Evolutionary conservation across 2,329 filamentous ascomycete species (phyloP).

Genomic region (Trichoderma gracile): DNA sequence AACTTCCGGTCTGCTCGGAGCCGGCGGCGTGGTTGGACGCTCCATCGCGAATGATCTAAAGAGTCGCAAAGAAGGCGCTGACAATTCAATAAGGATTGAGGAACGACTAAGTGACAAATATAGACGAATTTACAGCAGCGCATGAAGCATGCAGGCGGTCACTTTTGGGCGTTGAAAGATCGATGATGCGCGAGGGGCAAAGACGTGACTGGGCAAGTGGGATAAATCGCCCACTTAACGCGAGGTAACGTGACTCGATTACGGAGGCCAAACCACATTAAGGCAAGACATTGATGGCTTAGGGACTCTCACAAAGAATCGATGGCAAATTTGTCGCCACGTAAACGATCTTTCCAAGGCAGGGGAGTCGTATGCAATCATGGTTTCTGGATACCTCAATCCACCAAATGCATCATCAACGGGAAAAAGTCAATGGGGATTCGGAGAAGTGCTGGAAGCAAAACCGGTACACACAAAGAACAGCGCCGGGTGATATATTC

Average conservation of each 20-base stretch:
- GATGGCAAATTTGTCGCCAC: neutral
- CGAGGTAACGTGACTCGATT: conserved; percentile 37
- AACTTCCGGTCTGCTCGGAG: conserved; percentile 36
- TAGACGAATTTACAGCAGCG: neutral
- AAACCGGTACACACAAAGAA: neutral
- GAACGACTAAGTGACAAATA: neutral
- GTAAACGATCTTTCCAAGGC: too few relatives aligned
- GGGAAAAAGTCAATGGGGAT: too few relatives aligned
- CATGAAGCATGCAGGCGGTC: neutral
- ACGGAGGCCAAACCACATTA: neutral
- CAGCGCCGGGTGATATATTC: conserved; percentile 7
- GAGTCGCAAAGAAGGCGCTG: neutral
- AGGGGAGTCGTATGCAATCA: too few relatives aligned
- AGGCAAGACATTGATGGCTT: neutral
- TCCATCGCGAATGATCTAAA: conserved; percentile 43
- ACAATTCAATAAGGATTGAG: too few relatives aligned
- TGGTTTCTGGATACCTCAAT: too few relatives aligned
- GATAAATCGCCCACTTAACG: conserved; percentile 31
- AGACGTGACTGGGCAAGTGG: conserved; percentile 27
- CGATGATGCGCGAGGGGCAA: conserved; percentile 31
- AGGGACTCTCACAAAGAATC: neutral
- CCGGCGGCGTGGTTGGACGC: conserved; percentile 49
- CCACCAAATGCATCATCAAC: too few relatives aligned
- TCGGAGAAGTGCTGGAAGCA: neutral
- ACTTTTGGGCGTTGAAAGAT: neutral